Evolutionary conservation across 2,329 filamentous ascomycete genomes (phyloP).

Genomic region (Ceratocystis diversiconidia): DNA sequence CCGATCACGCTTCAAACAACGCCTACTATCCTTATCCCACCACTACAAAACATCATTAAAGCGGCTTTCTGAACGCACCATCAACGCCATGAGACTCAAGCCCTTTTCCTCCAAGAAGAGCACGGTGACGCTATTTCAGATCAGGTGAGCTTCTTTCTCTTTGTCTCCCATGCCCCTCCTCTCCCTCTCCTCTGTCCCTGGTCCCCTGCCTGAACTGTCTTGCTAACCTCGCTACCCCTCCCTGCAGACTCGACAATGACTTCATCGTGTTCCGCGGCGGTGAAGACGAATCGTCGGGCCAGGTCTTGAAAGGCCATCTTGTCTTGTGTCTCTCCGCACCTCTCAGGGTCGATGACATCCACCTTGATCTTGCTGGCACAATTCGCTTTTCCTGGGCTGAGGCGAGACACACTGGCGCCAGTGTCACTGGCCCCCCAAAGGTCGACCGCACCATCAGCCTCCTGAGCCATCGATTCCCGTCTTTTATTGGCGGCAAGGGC

Average conservation of each 20-base stretch:
- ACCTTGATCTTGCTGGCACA: conserved; percentile 55
- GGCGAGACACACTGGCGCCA: conserved; percentile 5
- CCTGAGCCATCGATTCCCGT: conserved; percentile 54
- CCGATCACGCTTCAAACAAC: conserved; percentile 3
- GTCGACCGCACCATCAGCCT: conserved; percentile 46
- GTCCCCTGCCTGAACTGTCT: background rate
- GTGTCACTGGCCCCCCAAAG: conserved; percentile 29
- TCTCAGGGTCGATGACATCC: conserved; percentile 58
- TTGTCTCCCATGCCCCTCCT: background rate
- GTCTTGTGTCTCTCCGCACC: conserved; percentile 58
- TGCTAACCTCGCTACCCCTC: conserved; percentile 5
- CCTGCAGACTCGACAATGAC: conserved; percentile 55
- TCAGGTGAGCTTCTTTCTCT: conserved; percentile 13
- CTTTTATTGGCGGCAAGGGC: conserved; percentile 45
- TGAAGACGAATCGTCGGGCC: conserved; percentile 61
- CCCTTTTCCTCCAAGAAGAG: conserved; percentile 18
- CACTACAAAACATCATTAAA: background rate
- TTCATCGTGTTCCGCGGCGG: conserved; percentile 66
- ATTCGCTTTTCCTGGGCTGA: conserved; percentile 36
- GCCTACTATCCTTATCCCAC: background rate
- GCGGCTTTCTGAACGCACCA: background rate
- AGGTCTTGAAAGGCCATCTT: conserved; percentile 57
- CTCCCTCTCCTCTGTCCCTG: background rate
- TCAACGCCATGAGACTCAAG: conserved; percentile 17
- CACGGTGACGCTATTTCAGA: conserved; percentile 17